Evolutionary conservation across 805 yeast species (phyloP).

Genomic region (Candida namnaoensis): DNA sequence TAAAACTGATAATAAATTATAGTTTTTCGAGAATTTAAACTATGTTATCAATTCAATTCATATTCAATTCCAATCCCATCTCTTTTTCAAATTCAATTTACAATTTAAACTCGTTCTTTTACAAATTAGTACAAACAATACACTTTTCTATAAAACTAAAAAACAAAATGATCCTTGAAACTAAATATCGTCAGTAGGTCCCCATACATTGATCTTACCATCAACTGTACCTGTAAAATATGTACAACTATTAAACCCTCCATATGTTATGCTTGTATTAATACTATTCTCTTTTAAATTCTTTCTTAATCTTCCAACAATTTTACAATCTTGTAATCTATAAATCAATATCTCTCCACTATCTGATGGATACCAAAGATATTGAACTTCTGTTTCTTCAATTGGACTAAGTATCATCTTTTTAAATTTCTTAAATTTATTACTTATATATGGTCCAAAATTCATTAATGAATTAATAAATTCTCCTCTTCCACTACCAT

Average conservation of each 20-base stretch:
- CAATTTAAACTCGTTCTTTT: too few species aligned
- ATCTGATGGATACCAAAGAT: slow-evolving; percentile 66
- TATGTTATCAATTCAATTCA: too few species aligned
- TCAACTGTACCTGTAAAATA: slow-evolving; percentile 58
- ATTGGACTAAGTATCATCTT: slow-evolving; percentile 25
- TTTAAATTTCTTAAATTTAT: slow-evolving; percentile 31
- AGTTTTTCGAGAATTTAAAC: too few species aligned
- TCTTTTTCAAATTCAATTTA: too few species aligned
- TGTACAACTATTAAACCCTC: slow-evolving; percentile 33
- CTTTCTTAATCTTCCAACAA: slow-evolving; percentile 47
- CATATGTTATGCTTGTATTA: slow-evolving; percentile 43
- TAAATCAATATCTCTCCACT: slow-evolving; percentile 61
- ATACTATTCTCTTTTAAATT: slow-evolving; percentile 30
- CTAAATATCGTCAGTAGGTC: slow-evolving; percentile 20
- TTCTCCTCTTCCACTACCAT: slow-evolving; percentile 14
- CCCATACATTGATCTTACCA: slow-evolving; percentile 59
- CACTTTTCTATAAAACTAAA: too few species aligned
- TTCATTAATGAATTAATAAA: slow-evolving; percentile 54
- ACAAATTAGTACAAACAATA: too few species aligned
- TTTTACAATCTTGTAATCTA: slow-evolving; percentile 51
- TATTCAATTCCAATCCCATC: too few species aligned
- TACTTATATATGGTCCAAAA: slow-evolving; percentile 72
- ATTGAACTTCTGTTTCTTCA: slow-evolving; percentile 45
- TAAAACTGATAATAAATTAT: too few species aligned
- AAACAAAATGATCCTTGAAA: background rate